phyloP scores from a whole-genome alignment of 2,329 filamentous ascomycete species.

The Epichloe amarillans region DNA sequence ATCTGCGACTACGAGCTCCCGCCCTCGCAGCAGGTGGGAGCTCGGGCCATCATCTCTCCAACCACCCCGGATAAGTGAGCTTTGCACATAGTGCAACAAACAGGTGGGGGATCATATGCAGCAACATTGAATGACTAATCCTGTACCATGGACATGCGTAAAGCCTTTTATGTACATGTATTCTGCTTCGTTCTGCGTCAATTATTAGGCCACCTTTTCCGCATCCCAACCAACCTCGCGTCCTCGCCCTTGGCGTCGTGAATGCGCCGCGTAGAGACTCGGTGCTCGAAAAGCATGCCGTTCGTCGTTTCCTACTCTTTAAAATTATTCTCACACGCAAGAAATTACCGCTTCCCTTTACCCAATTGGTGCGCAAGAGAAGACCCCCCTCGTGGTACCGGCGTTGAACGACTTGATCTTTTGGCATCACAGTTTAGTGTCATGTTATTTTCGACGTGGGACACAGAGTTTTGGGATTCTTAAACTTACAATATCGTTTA shows the following conservation, averaged over 20 bases:
- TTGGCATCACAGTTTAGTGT: background rate
- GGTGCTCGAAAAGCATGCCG: background rate
- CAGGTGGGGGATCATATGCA: background rate
- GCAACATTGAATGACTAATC: background rate
- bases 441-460: background rate
- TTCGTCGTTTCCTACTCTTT: background rate
- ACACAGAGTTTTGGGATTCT: background rate
- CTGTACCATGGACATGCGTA: background rate
- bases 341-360: background rate
- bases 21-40: too few relatives aligned
- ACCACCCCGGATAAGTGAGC: too few relatives aligned
- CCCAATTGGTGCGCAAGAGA: constrained; percentile 8
- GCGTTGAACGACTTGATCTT: constrained; percentile 7
- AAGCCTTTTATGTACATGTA: background rate
- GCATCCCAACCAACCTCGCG: background rate
- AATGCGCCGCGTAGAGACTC: background rate
- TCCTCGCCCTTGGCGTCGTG: background rate
- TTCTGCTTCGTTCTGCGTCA: background rate
- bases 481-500: constrained; percentile 15
- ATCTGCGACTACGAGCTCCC: too few relatives aligned
- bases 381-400: constrained; percentile 7
- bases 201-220: background rate
- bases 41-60: too few relatives aligned
- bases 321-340: background rate
- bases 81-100: background rate